phyloP scores from a whole-genome alignment of 1,284 basidiomycete species.

The Ustilago lituana region DNA sequence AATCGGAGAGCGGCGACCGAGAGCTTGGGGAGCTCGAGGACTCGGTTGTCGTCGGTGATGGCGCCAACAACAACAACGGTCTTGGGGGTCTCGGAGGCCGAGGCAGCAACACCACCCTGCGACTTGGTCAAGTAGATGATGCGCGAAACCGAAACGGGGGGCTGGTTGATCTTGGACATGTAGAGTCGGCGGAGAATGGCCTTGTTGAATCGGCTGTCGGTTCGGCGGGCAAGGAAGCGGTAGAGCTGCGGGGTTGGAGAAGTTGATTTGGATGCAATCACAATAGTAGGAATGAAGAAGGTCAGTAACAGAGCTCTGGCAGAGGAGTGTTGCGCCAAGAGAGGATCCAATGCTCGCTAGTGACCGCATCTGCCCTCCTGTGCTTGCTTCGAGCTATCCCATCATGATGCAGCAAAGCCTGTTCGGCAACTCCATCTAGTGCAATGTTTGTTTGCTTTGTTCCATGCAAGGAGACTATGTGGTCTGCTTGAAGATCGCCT shows the following conservation, averaged over 20 bases:
- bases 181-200: slow-evolving; percentile 95
- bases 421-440: no score
- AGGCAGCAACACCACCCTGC: slow-evolving; percentile 62
- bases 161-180: slow-evolving; percentile 96
- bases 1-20: slow-evolving; percentile 94
- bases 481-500: no score
- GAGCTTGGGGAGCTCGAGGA: slow-evolving; percentile 87
- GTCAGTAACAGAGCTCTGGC: slow-evolving; percentile 8
- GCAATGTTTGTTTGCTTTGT: no score
- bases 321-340: slow-evolving; percentile 2
- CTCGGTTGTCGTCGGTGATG: slow-evolving; percentile 94
- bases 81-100: slow-evolving; percentile 72
- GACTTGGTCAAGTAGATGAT: slow-evolving; percentile 65
- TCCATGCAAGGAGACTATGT: no score
- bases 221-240: slow-evolving; percentile 97
- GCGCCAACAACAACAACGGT: slow-evolving; percentile 90
- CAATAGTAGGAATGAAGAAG: not conserved
- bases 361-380: not conserved
- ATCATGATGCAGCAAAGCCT: no score
- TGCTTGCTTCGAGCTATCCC: no score
- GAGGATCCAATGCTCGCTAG: not conserved
- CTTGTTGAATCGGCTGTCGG: slow-evolving; percentile 97
- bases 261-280: not conserved
- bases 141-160: slow-evolving; percentile 79
- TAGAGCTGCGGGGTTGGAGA: slow-evolving; percentile 85